Conservation (phyloP, 805 yeast species). For the Ogataea parapolymorpha region DNA sequence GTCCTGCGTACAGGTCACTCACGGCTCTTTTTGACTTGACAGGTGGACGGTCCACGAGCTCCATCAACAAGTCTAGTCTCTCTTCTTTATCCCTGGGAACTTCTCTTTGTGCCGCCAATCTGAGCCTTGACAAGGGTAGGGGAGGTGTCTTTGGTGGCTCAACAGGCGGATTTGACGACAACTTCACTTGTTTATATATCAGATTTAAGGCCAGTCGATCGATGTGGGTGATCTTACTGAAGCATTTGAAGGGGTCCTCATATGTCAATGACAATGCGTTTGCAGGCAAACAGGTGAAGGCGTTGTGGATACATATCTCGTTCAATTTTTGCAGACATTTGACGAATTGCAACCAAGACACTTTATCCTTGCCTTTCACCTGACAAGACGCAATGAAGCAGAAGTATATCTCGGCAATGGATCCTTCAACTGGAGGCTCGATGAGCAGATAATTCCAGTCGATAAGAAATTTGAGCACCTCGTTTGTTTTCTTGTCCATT, state of each 20-base stretch:
- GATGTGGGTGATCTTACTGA: conserved; percentile 23
- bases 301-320: conserved; percentile 20
- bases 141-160: background rate
- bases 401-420: conserved; percentile 30
- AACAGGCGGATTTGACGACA: background rate
- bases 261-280: conserved; percentile 21
- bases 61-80: conserved; percentile 17
- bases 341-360: conserved; percentile 34
- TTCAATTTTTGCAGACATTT: conserved; percentile 25
- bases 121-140: background rate
- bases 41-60: conserved; percentile 24
- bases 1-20: conserved; percentile 25
- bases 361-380: conserved; percentile 32
- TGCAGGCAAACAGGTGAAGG: conserved; percentile 25
- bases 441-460: conserved; percentile 31
- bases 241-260: conserved; percentile 31
- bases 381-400: conserved; percentile 31
- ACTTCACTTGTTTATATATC: conserved; percentile 18
- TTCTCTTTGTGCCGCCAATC: conserved; percentile 1
- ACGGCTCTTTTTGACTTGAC: conserved; percentile 7
- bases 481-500: conserved; percentile 31
- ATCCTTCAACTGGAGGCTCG: conserved; percentile 31
- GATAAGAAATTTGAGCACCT: conserved; percentile 29
- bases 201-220: conserved; percentile 28
- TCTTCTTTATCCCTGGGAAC: conserved; percentile 22